Percentiles rank a stretch among this genome's conserved stretches.
These are phyloP conservation scores for Yamadazyma mexicana DNA, from an alignment of 1,139 yeast genomes.

Conservation along the genomic window DNA sequence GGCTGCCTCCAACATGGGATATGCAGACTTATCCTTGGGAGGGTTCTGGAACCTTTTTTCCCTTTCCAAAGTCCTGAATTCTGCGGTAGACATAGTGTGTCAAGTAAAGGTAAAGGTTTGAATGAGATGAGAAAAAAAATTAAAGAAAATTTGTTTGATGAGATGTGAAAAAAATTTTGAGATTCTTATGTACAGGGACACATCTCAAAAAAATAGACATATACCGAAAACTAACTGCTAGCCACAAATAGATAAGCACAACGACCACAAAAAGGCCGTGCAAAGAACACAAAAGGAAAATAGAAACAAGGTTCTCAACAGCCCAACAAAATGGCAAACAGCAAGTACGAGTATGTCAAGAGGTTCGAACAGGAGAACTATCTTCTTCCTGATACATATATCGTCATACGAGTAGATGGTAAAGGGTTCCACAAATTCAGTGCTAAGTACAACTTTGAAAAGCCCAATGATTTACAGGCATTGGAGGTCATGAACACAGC, in stretches of 20 bases:
- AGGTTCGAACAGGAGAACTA: constrained; percentile 73
- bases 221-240: no score
- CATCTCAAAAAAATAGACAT: neutral
- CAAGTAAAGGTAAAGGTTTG: constrained; percentile 10
- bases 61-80: constrained; percentile 84
- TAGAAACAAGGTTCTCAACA: neutral
- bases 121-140: constrained; percentile 9
- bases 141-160: no score
- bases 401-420: constrained; percentile 88
- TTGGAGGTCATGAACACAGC: constrained; percentile 78
- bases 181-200: constrained; percentile 1
- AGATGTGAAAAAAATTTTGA: neutral
- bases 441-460: constrained; percentile 65
- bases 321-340: constrained; percentile 60
- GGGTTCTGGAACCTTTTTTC: constrained; percentile 85
- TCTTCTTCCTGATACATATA: constrained; percentile 76
- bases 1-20: constrained; percentile 81
- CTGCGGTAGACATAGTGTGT: constrained; percentile 27
- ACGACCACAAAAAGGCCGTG: no score
- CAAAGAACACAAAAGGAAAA: neutral
- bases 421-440: constrained; percentile 91
- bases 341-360: constrained; percentile 82
- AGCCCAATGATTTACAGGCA: constrained; percentile 86
- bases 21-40: constrained; percentile 81
- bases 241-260: no score